phyloP scores from a whole-genome alignment of 306 rosid species.

The Carpinus fangiana region DNA sequence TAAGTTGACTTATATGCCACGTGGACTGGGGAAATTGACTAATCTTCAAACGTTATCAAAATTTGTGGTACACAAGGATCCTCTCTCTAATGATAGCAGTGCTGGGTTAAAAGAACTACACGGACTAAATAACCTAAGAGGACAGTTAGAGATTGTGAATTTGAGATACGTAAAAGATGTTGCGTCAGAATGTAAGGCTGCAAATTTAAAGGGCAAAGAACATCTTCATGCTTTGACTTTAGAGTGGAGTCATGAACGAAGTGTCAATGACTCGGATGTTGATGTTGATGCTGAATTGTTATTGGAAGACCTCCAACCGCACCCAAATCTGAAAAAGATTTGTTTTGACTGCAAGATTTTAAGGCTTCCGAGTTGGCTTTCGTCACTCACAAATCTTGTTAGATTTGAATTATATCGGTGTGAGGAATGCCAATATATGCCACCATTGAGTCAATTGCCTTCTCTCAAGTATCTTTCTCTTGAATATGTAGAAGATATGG shows the following conservation, averaged over 20 bases:
- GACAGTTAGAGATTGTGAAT: not conserved
- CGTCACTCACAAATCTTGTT: not conserved
- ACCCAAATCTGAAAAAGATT: not conserved
- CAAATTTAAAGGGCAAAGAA: not conserved
- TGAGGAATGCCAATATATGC: not conserved
- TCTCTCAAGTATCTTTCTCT: conserved; percentile 13
- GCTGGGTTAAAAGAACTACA: not conserved
- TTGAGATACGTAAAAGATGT: not conserved
- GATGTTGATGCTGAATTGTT: not conserved
- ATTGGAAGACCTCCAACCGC: not conserved
- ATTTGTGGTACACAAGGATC: not conserved
- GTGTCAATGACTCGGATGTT: not conserved
- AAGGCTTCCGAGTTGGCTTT: not conserved
- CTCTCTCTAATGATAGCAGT: not conserved
- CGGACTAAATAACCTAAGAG: not conserved
- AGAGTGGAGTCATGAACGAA: not conserved
- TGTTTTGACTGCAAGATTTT: not conserved
- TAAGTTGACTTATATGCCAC: conserved; percentile 6
- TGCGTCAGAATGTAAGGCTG: too few species aligned
- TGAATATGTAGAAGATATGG: not conserved
- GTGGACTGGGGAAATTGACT: not conserved
- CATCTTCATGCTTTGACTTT: conserved; percentile 2
- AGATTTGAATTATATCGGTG: not conserved
- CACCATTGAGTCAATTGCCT: conserved; percentile 4
- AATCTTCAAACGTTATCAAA: conserved; percentile 13